phyloP scores from a whole-genome alignment of 192 early-diverging fungal genomes.

The Coemansia aciculifera region DNA sequence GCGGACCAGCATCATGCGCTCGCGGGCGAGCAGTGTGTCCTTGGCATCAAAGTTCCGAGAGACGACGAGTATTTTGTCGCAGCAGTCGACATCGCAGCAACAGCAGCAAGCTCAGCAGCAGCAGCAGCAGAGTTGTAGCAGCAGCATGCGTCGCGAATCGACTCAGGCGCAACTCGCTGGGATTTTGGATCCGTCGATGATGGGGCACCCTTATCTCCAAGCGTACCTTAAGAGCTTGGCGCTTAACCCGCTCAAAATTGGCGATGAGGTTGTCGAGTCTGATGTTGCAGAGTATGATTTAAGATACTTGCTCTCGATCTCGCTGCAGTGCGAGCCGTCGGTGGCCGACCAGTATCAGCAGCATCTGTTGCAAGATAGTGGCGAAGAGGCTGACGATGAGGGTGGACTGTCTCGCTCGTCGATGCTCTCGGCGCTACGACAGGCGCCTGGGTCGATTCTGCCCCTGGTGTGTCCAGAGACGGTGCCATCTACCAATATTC shows the following conservation, averaged over 20 bases:
- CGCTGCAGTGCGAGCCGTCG: constrained; percentile 53
- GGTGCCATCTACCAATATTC: constrained; percentile 51
- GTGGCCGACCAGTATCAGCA: constrained; percentile 50
- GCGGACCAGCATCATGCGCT: constrained; percentile 45
- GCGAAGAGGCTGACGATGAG: constrained; percentile 17
- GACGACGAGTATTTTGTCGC: not conserved
- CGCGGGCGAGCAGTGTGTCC: constrained; percentile 50
- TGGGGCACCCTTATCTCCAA: constrained; percentile 40
- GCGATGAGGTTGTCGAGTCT: constrained; percentile 49
- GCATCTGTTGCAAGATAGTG: constrained; percentile 22
- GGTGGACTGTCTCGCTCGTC: constrained; percentile 14
- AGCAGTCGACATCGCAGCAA: constrained; percentile 14
- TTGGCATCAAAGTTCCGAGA: constrained; percentile 41
- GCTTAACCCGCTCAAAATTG: constrained; percentile 47
- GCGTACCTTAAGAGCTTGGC: constrained; percentile 31
- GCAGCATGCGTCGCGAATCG: constrained; percentile 14
- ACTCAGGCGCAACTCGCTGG: constrained; percentile 5
- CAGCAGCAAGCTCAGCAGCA: constrained; percentile 11
- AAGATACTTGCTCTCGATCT: constrained; percentile 48
- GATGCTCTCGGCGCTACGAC: constrained; percentile 32
- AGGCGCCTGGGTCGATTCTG: constrained; percentile 52
- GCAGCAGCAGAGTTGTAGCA: not conserved
- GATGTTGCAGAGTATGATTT: constrained; percentile 50
- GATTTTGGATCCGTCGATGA: constrained; percentile 35
- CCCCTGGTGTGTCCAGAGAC: constrained; percentile 58